Evolutionary conservation across 257 asterid genomes (phyloP).

Genomic region (Henckelia pumila): DNA sequence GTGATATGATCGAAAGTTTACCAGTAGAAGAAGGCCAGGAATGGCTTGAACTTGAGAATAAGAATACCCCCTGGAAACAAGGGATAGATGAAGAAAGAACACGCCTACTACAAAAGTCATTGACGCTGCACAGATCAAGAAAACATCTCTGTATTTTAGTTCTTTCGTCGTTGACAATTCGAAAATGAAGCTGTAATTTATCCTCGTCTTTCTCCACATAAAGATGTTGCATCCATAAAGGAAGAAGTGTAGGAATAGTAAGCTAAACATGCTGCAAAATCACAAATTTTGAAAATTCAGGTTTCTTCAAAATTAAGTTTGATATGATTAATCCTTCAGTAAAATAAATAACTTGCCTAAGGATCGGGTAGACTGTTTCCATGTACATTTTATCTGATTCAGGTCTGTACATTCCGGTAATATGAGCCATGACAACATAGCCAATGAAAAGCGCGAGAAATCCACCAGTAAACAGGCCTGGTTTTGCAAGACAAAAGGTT

Average conservation of each 20-base stretch:
- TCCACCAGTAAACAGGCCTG: constrained; percentile 83
- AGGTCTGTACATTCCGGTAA: constrained; percentile 66
- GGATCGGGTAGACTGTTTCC: constrained; percentile 89
- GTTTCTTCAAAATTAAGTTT: neutral
- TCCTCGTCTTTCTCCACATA: constrained; percentile 83
- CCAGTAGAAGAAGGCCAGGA: constrained; percentile 76
- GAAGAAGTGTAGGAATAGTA: constrained; percentile 73
- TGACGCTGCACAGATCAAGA: constrained; percentile 73
- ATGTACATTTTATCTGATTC: constrained; percentile 62
- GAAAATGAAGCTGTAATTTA: constrained; percentile 83
- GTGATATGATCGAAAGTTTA: constrained; percentile 26
- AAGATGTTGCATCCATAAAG: constrained; percentile 87
- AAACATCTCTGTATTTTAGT: constrained; percentile 67
- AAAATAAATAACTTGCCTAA: constrained; percentile 55
- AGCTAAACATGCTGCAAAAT: constrained; percentile 85
- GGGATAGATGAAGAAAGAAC: constrained; percentile 64
- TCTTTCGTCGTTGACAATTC: constrained; percentile 64
- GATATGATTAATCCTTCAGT: neutral
- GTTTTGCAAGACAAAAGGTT: neutral
- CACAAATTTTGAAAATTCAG: constrained; percentile 3
- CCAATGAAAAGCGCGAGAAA: constrained; percentile 74
- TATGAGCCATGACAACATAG: constrained; percentile 74
- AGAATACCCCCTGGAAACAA: constrained; percentile 67
- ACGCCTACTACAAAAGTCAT: constrained; percentile 72
- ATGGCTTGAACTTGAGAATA: constrained; percentile 63